phyloP scores from a whole-genome alignment of 1,284 basidiomycete genomes.

The Cryptococcus sp. region DNA sequence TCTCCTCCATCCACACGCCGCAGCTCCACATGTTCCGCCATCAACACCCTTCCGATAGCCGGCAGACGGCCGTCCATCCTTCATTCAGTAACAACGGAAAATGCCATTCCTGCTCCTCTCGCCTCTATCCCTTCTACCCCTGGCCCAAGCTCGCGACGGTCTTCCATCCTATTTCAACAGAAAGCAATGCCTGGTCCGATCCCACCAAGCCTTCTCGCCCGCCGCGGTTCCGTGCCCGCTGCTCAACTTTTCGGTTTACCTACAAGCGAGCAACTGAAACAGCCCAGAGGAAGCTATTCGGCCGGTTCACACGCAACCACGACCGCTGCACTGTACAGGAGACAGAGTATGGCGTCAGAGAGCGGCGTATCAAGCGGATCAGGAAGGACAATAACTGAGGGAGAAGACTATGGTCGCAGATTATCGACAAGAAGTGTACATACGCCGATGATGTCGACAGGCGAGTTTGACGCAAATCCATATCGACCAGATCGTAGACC shows the following conservation, averaged over 20 bases:
- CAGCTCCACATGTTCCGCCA: conserved; percentile 20
- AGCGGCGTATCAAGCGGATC: conserved; percentile 12
- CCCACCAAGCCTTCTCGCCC: conserved; percentile 30
- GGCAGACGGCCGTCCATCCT: conserved; percentile 20
- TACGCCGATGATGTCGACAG: background rate
- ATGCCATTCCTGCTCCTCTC: conserved; percentile 3
- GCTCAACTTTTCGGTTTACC: conserved; percentile 22
- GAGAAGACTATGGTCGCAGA: background rate
- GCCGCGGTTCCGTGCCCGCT: conserved; percentile 25
- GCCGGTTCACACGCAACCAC: conserved; percentile 8
- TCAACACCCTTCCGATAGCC: conserved; percentile 16
- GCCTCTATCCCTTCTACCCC: background rate
- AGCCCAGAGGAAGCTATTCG: conserved; percentile 12
- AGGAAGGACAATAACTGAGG: conserved; percentile 7
- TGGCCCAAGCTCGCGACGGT: conserved; percentile 3
- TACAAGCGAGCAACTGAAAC: conserved; percentile 7
- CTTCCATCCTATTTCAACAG: conserved; percentile 25
- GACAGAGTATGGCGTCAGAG: conserved; percentile 17
- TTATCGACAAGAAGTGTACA: background rate
- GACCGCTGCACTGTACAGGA: conserved; percentile 17
- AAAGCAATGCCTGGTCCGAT: conserved; percentile 27
- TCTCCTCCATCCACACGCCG: conserved; percentile 16
- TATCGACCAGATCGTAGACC: background rate
- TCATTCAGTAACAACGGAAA: conserved; percentile 16
- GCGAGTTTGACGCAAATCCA: background rate